Evolutionary conservation across 1,139 yeast species (phyloP).

Genomic region (Debaryomyces fabryi): DNA sequence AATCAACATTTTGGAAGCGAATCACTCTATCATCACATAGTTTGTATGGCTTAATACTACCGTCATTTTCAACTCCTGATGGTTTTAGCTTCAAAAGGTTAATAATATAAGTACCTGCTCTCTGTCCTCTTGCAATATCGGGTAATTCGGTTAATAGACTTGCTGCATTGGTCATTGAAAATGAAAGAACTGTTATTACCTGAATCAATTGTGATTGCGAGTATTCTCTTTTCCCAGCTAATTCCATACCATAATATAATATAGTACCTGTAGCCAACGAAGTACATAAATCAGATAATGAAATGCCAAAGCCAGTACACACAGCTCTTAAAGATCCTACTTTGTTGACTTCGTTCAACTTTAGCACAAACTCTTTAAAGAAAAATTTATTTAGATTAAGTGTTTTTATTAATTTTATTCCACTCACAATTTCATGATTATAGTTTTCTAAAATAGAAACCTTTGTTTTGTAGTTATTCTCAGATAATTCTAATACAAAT

Average conservation of each 20-base stretch:
- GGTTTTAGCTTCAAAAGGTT: constrained; percentile 42
- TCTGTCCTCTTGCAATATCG: constrained; percentile 72
- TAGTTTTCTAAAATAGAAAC: constrained; percentile 57
- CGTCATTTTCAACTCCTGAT: constrained; percentile 34
- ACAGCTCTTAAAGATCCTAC: constrained; percentile 54
- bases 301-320: constrained; percentile 64
- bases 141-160: constrained; percentile 67
- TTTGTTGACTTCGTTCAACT: constrained; percentile 28
- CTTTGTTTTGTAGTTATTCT: constrained; percentile 59
- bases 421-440: constrained; percentile 59
- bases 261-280: constrained; percentile 69
- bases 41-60: constrained; percentile 21
- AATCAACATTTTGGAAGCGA: constrained; percentile 45
- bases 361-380: constrained; percentile 29
- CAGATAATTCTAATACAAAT: constrained; percentile 51
- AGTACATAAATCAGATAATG: constrained; percentile 55
- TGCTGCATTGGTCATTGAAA: constrained; percentile 70
- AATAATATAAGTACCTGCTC: constrained; percentile 63
- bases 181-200: constrained; percentile 71
- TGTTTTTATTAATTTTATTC: constrained; percentile 64
- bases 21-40: constrained; percentile 26
- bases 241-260: constrained; percentile 72
- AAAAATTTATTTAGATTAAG: constrained; percentile 58
- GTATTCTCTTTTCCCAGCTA: constrained; percentile 62
- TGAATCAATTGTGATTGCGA: constrained; percentile 59